phyloP scores from a whole-genome alignment of 257 asterid genomes.

The Penstemon newberryi region DNA sequence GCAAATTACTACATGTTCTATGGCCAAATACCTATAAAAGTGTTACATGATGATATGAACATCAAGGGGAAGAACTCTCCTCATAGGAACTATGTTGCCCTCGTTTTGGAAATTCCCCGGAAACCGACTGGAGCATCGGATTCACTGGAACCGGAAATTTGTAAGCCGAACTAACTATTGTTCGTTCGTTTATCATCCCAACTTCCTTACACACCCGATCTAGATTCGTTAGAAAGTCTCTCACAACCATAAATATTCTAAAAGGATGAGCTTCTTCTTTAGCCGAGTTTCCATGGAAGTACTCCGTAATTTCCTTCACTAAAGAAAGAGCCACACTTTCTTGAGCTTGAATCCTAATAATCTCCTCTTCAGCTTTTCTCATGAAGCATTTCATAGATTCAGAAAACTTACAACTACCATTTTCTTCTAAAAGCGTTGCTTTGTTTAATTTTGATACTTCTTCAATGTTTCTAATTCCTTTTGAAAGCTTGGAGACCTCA shows the following conservation, averaged over 20 bases:
- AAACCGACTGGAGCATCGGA: conserved; percentile 67
- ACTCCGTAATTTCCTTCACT: conserved; percentile 93
- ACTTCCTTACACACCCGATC: conserved; percentile 96
- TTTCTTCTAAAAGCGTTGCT: conserved; percentile 31
- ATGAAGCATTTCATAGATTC: conserved; percentile 51
- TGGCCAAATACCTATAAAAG: background rate
- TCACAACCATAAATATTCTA: conserved; percentile 87
- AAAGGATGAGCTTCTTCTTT: conserved; percentile 95
- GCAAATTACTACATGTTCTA: conserved; percentile 34
- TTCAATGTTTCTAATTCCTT: conserved; percentile 54
- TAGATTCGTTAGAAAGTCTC: conserved; percentile 73
- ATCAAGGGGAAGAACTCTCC: conserved; percentile 41
- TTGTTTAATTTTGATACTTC: conserved; percentile 48
- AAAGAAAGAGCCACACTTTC: conserved; percentile 73
- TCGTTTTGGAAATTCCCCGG: conserved; percentile 40
- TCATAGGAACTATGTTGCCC: conserved; percentile 47
- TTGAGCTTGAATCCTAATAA: conserved; percentile 74
- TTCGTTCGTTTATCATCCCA: conserved; percentile 81
- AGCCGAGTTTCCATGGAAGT: conserved; percentile 91
- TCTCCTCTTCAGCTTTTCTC: conserved; percentile 79
- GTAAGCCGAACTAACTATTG: conserved; percentile 67
- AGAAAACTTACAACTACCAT: conserved; percentile 41
- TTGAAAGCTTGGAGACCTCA: conserved; percentile 74
- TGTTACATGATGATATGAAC: conserved; percentile 11
- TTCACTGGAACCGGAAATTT: conserved; percentile 87